These are phyloP conservation scores for Microdochium bolleyi DNA, from an alignment of 2,329 filamentous ascomycete species.

Conservation along the genomic window DNA sequence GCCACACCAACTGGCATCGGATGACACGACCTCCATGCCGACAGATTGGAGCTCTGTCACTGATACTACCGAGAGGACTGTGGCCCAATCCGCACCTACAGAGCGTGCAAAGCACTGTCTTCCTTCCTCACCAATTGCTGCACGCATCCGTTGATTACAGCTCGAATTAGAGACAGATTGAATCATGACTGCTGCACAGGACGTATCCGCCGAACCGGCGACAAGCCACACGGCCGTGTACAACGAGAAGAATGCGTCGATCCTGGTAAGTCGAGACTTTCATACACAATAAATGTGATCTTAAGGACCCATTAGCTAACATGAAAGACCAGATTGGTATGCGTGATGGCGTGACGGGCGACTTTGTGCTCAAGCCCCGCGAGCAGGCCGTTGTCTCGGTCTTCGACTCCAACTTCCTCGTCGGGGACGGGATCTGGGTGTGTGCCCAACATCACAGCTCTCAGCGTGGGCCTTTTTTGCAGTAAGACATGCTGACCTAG, in stretches of 20 bases:
- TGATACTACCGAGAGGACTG: too few relatives aligned
- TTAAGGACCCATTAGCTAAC: background rate
- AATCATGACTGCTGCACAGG: too few relatives aligned
- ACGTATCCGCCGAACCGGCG: background rate
- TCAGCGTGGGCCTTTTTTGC: background rate
- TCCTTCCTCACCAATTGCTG: too few relatives aligned
- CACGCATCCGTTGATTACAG: too few relatives aligned
- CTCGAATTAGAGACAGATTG: too few relatives aligned
- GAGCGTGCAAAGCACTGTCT: too few relatives aligned
- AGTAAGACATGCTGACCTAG: background rate
- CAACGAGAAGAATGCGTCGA: slow-evolving; percentile 13
- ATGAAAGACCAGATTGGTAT: slow-evolving; percentile 11
- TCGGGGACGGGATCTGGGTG: slow-evolving; percentile 19
- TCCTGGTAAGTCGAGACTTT: slow-evolving; percentile 11
- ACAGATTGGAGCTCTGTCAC: too few relatives aligned
- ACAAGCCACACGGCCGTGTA: slow-evolving; percentile 12
- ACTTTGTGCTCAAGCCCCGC: slow-evolving; percentile 13
- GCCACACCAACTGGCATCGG: background rate
- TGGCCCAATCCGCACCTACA: too few relatives aligned
- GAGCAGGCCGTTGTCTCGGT: slow-evolving; percentile 14
- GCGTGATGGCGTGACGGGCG: slow-evolving; percentile 14
- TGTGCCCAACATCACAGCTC: background rate
- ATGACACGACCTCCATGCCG: too few relatives aligned
- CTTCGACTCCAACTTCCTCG: slow-evolving; percentile 18
- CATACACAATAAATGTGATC: too few relatives aligned